Base-by-base conservation (phyloP, 2,329 filamentous ascomycete species). In the Aspergillus bombycis region DNA sequence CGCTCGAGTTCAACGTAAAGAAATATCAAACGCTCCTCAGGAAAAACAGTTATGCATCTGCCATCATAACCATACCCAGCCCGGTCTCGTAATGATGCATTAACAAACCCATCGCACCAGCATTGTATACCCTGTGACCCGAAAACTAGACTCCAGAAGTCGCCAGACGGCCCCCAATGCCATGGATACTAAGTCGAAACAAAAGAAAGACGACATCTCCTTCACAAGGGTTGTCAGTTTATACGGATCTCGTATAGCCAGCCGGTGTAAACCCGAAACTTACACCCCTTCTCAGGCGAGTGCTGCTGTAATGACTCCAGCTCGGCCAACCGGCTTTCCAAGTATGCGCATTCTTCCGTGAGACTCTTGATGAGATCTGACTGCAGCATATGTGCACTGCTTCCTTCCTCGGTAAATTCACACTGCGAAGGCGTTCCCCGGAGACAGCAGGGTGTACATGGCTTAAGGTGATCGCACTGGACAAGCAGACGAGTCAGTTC, bases 331-430 rank as follows among this genome's bases (percentile, higher is more conserved):
- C 21, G 21, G 21, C 34, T 55, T 28, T 55, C 52, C 10, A 55
- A 26, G 32, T 55, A 55, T 23, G 52, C 52, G n/a, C 52, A 55
- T 55, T 55, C 52, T 55, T 55, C 52, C 2, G 52, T 55, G 21
- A 55, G 52, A 38, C 30, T 55, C 32, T 55, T 55, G 32, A 55
- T 55, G 21, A 55, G n/a, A 32, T 55, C 52, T 19, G 52, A 38
- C 52, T 55, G 52, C 32, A 55, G 52, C 52, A 26, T 55, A 38
- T 55, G 52, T 28, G 52, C 52, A 55, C n/a, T 55, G 32, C 11
- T 55, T 5, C 52, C 52, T 36, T 55, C 52, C 34, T 55, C 52
- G 10, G 52, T 55, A 14, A 55, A 55, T 38, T 55, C 52, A 11
- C 52, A 55, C 32, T 38, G 52, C n/a, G 52, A 55, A 36, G 52